phyloP scores from a whole-genome alignment of 2,329 filamentous ascomycete genomes.

The Rhinocladiella similis region DNA sequence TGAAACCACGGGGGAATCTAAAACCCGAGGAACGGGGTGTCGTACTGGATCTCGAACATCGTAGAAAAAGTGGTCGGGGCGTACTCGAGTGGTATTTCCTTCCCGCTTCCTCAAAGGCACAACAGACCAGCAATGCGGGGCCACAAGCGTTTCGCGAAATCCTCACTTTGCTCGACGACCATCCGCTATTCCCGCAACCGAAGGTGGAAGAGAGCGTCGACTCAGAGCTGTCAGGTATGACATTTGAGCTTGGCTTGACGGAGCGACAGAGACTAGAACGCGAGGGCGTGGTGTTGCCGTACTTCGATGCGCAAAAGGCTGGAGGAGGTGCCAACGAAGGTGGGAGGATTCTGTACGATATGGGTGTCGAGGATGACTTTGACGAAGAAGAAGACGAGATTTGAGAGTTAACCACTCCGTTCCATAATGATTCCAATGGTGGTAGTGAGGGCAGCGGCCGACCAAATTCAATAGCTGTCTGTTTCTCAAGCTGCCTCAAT shows the following conservation, averaged over 20 bases:
- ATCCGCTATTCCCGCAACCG: conserved; percentile 64
- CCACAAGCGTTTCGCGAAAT: conserved; percentile 48
- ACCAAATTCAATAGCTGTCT: neutral
- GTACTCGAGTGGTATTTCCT: conserved; percentile 70
- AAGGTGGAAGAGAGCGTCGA: conserved; percentile 41
- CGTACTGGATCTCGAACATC: conserved; percentile 82
- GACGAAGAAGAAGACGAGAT: conserved; percentile 96
- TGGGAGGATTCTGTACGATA: conserved; percentile 92
- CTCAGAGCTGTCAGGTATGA: conserved; percentile 65
- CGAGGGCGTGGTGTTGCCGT: conserved; percentile 87
- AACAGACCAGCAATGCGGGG: conserved; percentile 32
- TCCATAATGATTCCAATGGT: neutral
- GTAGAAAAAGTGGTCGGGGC: conserved; percentile 76
- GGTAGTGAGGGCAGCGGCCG: too few species aligned
- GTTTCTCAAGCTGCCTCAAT: neutral
- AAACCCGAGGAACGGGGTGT: conserved; percentile 50
- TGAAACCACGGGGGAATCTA: conserved; percentile 36
- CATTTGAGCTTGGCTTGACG: conserved; percentile 83
- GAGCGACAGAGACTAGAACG: conserved; percentile 85
- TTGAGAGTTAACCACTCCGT: conserved; percentile 38
- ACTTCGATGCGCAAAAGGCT: conserved; percentile 92
- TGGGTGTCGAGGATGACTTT: conserved; percentile 95
- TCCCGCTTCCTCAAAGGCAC: conserved; percentile 32
- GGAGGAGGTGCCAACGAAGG: conserved; percentile 76
- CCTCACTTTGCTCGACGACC: conserved; percentile 70